These are phyloP conservation scores for Calocera cornea DNA, from an alignment of 768 basidiomycete genomes.

Conservation along the genomic window DNA sequence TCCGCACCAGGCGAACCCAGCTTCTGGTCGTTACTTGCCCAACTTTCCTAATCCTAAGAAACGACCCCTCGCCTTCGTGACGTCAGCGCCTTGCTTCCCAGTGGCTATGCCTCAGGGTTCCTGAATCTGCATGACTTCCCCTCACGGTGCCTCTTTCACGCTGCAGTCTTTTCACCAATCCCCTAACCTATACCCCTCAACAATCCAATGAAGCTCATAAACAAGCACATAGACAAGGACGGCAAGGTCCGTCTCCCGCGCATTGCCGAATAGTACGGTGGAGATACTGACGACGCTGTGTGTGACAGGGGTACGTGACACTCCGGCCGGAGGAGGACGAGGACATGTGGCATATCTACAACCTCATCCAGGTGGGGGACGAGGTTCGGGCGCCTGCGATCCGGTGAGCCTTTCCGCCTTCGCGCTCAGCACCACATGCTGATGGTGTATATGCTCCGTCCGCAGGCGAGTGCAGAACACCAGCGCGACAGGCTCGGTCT, in stretches of 20 bases:
- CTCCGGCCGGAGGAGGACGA: conserved; percentile 94
- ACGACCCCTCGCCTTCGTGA: not conserved
- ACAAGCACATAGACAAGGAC: conserved; percentile 71
- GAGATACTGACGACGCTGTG: conserved; percentile 13
- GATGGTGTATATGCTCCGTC: not conserved
- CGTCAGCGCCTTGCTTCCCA: not conserved
- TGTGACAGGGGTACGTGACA: conserved; percentile 72
- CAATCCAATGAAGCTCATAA: conserved; percentile 87
- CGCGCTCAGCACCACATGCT: not conserved
- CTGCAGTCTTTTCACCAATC: not conserved
- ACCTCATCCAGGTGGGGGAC: conserved; percentile 84
- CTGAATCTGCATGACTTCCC: not conserved
- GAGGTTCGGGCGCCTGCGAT: conserved; percentile 74
- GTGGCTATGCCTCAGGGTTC: no score
- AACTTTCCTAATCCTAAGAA: no score
- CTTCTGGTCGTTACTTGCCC: no score
- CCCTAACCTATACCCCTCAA: not conserved
- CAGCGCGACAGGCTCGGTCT: conserved; percentile 85
- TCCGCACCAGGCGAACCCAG: no score
- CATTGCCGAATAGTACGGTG: conserved; percentile 14
- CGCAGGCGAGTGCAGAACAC: conserved; percentile 72
- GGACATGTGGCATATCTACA: conserved; percentile 99
- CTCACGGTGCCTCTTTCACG: not conserved
- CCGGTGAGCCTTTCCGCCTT: conserved; percentile 35
- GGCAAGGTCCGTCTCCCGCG: conserved; percentile 45